Conservation (phyloP, 345 rosid species). For the Cardamine chenopodiifolia region DNA sequence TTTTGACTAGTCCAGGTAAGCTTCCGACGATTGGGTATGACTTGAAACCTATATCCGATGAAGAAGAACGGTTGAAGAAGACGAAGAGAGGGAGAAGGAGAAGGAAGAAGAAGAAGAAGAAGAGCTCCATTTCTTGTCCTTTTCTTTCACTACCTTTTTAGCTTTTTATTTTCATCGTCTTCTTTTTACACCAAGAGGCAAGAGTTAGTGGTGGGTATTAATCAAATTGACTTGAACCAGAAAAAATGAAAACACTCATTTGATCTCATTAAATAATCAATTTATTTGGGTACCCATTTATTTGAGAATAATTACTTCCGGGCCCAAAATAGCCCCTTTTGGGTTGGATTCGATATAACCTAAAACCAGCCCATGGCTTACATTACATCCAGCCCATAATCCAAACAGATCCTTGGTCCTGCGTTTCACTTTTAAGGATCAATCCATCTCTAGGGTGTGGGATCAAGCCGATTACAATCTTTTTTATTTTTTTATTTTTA, state of each 20-base stretch:
- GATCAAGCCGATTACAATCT: too few species aligned
- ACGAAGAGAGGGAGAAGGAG: slow-evolving; percentile 29
- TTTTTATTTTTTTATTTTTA: too few species aligned
- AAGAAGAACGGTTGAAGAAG: slow-evolving; percentile 21
- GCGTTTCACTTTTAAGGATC: too few species aligned
- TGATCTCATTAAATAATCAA: neutral
- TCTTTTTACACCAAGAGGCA: neutral
- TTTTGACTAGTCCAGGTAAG: slow-evolving; percentile 41
- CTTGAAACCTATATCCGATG: slow-evolving; percentile 38
- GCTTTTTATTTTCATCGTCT: neutral
- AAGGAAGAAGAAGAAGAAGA: slow-evolving; percentile 24
- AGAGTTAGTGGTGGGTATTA: neutral
- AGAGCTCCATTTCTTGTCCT: slow-evolving; percentile 20
- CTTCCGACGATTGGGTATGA: slow-evolving; percentile 63
- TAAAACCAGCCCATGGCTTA: too few species aligned
- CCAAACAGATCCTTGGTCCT: too few species aligned
- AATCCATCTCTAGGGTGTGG: too few species aligned
- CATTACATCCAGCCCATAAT: too few species aligned
- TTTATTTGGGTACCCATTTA: neutral
- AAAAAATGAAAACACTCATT: neutral
- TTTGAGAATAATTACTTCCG: neutral
- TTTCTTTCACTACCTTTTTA: slow-evolving; percentile 2
- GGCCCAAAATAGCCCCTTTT: neutral
- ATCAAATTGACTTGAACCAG: neutral
- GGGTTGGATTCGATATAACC: too few species aligned